Base-by-base conservation (phyloP, 768 basidiomycete genomes). In the Russula earlei region DNA sequence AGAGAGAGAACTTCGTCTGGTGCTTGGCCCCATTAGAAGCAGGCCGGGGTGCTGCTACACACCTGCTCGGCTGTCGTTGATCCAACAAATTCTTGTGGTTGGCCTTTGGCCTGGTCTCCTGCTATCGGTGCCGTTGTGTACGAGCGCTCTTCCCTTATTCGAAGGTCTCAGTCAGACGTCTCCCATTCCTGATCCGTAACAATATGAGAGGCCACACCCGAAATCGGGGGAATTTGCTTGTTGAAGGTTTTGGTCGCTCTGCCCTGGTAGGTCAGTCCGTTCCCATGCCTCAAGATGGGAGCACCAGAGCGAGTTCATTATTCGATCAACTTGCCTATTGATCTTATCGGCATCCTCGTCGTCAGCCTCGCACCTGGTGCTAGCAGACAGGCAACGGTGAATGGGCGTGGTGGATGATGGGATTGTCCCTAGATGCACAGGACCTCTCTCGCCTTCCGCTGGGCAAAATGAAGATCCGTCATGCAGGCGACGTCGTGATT, bases 301-400 rank as follows among this genome's bases (percentile, higher is more conserved):
- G 66, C 81, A 79, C 64, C 96, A 73, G 58, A 95, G 75, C 38
- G 84, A 77, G 67, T 97, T 94, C 87, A 99, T 94, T 29, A 83
- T 82, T 41, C 81, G 76, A 64, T 97, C 94, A 1, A 97, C 93
- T n/a, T 74, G 65, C 25, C 95, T 95, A 67, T 95, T 98, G 49
- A 96, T 96, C 67, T 79, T 80, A 69, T 98, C 95, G 0, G 94
- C 96, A 68, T 98, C 96, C 63, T 97, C 94, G 59, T 99, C 96
- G 62, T 98, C 96, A 54, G 87, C 85, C 68, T 99, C 94, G 67
- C 98, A 97, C 0, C 90, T 90, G 9, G 87, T 94, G 14, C 94
- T 93, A 5, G 93, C 90, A 67, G 98, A 98, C 7, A 98, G 77
- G 24, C n/a, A n/a, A n/a, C n/a, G n/a, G n/a, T n/a, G n/a, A n/a